phyloP scores from a whole-genome alignment of 1,284 basidiomycete species.

The Trichosporon inkin region DNA sequence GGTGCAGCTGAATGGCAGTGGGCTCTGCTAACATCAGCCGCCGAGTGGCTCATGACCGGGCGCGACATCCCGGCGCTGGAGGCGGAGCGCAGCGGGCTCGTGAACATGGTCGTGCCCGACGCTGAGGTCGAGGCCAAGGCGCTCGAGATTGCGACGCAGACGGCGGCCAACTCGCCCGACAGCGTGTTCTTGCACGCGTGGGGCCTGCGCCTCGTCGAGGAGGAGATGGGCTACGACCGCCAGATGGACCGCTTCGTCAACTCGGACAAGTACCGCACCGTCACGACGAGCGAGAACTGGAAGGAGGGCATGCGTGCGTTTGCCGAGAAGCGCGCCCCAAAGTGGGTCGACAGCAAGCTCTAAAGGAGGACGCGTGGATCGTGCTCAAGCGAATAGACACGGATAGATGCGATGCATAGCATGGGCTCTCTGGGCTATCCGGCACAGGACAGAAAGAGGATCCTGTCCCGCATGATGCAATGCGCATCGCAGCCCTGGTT shows the following conservation, averaged over 20 bases:
- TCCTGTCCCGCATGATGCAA: conserved; percentile 2
- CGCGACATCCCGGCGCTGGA: conserved; percentile 16
- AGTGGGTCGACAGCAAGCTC: conserved; percentile 13
- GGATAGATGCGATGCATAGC: background rate
- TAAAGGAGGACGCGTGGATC: background rate
- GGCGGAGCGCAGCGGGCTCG: conserved; percentile 10
- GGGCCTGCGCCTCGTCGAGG: conserved; percentile 17
- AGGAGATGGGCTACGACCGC: conserved; percentile 13
- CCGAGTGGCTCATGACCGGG: conserved; percentile 19
- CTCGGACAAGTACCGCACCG: background rate
- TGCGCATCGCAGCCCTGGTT: background rate
- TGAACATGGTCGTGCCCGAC: conserved; percentile 20
- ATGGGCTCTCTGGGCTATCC: background rate
- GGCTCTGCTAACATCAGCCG: conserved; percentile 8
- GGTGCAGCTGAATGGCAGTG: too few relatives aligned
- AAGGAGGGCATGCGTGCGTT: conserved; percentile 18
- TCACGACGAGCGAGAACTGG: conserved; percentile 10
- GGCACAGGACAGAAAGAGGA: background rate
- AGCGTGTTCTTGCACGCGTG: conserved; percentile 8
- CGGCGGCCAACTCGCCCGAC: conserved; percentile 17
- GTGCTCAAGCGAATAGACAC: too few relatives aligned
- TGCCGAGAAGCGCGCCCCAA: conserved; percentile 12
- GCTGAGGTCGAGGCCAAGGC: conserved; percentile 15
- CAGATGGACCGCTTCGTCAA: conserved; percentile 14
- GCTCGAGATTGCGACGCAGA: conserved; percentile 13